Evolutionary conservation across 2,329 filamentous ascomycete genomes (phyloP), one percentile per base, ranked within the genome.

Genomic region (Diaporthe batatas): DNA sequence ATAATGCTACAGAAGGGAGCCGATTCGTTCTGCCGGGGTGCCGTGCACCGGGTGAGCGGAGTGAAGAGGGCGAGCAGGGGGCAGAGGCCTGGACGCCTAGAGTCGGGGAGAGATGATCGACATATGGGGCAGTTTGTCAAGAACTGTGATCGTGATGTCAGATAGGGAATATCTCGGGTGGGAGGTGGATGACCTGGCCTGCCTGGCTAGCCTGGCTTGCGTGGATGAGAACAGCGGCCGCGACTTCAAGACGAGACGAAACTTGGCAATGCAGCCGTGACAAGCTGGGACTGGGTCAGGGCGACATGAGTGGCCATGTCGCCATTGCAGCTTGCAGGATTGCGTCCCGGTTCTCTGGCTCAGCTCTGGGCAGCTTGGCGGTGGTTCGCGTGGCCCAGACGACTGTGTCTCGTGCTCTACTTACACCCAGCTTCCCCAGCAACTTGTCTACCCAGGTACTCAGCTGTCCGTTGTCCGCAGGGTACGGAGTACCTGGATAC

Each of bases 131-230:
- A 23, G 51, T 67, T 55, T 58, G 58, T 39, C 36, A 62, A 44
- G 36, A 36, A 29, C 36, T 29, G 53, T 14, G 21, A 10, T 32
- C 53, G 51, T 73, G 72, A 71, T 73, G 72, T 73, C 58, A 73
- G 72, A 71, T 71, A 71, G 68, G 72, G 72, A 53, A 73, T 51
- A 70, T 59, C 34, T 49, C 72, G 72, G 72, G 16, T 49, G 62
- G 68, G 72, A 55, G 49, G 29, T 23, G 62, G 29, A 51, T 18
- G 44, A 65, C 42, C 42, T 18, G 42, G 42, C 14, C 12, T 6
- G 42, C 42, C 42, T 14, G 11, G 1, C 11, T 2, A 2, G 11
- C 12, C 12, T 39, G 36, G 36, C 36, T 12, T 12, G 29, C 5
- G 29, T 25, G 62, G 29, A 51, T 12, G 47, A 67, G 39, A 21